phyloP scores from a whole-genome alignment of 495 filamentous ascomycete genomes.

The Penicillium coprophilum region DNA sequence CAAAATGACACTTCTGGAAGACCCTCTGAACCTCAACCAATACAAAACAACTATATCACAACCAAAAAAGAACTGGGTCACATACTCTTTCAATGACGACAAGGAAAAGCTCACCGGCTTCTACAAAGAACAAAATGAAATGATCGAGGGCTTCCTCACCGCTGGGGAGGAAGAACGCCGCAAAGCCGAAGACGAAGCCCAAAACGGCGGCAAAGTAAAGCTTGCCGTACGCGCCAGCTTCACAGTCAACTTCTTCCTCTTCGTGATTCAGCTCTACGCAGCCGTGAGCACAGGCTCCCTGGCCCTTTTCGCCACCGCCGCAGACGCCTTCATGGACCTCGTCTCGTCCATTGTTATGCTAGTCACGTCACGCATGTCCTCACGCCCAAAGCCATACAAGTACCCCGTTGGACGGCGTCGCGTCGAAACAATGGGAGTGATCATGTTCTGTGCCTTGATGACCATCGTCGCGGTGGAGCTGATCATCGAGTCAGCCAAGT shows the following conservation, averaged over 20 bases:
- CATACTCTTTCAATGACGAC: background rate
- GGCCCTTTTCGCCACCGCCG: constrained; percentile 56
- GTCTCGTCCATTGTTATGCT: constrained; percentile 58
- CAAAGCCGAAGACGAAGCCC: constrained; percentile 46
- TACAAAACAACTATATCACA: constrained; percentile 13
- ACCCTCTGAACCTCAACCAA: constrained; percentile 19
- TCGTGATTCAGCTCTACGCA: constrained; percentile 59
- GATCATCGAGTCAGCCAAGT: constrained; percentile 50
- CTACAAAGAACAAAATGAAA: constrained; percentile 54
- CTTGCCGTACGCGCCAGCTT: constrained; percentile 57
- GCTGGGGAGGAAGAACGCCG: constrained; percentile 52
- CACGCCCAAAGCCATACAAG: constrained; percentile 54
- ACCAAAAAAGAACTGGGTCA: constrained; percentile 13
- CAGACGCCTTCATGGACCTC: constrained; percentile 61
- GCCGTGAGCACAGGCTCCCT: constrained; percentile 57
- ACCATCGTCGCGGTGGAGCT: constrained; percentile 56
- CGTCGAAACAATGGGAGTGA: constrained; percentile 57
- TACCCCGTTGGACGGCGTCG: constrained; percentile 56
- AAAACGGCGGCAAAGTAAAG: constrained; percentile 54
- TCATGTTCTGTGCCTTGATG: constrained; percentile 59
- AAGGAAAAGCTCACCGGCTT: constrained; percentile 29
- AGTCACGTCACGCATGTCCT: constrained; percentile 50
- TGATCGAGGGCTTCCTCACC: constrained; percentile 55
- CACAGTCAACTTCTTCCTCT: constrained; percentile 52
- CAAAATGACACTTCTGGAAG: constrained; percentile 11